phyloP scores from a whole-genome alignment of 345 rosid genomes.

The Laguncularia racemosa region DNA sequence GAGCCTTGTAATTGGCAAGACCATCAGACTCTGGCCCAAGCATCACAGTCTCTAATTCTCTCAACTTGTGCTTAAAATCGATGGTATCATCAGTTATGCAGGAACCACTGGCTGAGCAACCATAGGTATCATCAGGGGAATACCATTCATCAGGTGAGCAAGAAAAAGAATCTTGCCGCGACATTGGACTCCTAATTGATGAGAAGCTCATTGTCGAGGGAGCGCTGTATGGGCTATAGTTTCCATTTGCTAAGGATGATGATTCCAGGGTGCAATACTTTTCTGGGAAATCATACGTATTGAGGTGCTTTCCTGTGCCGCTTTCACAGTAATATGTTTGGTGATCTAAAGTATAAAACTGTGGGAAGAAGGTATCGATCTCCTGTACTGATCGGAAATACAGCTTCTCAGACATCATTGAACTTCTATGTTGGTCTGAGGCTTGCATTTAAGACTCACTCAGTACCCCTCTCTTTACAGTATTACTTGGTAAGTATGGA shows the following conservation, averaged over 20 bases:
- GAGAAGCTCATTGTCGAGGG: constrained; percentile 39
- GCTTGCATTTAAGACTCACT: constrained; percentile 22
- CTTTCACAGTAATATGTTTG: constrained; percentile 20
- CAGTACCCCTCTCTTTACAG: neutral
- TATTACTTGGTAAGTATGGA: too few relatives aligned
- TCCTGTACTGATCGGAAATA: constrained; percentile 34
- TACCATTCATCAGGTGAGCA: constrained; percentile 23
- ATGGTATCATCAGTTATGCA: constrained; percentile 64
- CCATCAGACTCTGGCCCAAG: constrained; percentile 72
- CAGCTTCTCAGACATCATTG: constrained; percentile 35
- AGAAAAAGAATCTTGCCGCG: constrained; percentile 41
- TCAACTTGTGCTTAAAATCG: constrained; percentile 61
- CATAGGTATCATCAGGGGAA: constrained; percentile 49
- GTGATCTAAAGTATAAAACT: constrained; percentile 27
- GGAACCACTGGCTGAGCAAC: constrained; percentile 63
- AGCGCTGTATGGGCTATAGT: constrained; percentile 25
- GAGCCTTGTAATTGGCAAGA: constrained; percentile 31
- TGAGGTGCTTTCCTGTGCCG: constrained; percentile 18
- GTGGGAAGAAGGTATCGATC: constrained; percentile 32
- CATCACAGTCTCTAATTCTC: constrained; percentile 74
- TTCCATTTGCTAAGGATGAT: constrained; percentile 33
- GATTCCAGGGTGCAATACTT: constrained; percentile 59
- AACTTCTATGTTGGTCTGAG: constrained; percentile 20
- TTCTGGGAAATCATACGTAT: constrained; percentile 28
- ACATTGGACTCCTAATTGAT: constrained; percentile 37